Conservation (phyloP, 768 basidiomycete species). For the Auricularia sp. region DNA sequence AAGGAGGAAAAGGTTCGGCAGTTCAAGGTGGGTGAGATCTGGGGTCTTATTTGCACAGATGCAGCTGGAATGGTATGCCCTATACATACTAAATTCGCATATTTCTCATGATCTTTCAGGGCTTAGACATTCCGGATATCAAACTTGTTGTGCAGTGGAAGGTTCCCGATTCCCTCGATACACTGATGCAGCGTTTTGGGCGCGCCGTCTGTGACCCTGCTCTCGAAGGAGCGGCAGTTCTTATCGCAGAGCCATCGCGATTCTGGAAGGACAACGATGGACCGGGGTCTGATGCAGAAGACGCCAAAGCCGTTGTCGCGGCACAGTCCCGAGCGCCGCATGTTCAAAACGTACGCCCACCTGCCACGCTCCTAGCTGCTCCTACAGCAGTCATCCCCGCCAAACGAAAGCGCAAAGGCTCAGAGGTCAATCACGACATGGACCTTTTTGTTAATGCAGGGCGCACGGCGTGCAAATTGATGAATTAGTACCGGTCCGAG, state of each 20-base stretch:
- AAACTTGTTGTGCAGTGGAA: conserved; percentile 27
- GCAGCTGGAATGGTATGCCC: conserved; percentile 30
- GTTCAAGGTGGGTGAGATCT: conserved; percentile 14
- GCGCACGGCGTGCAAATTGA: too few species aligned
- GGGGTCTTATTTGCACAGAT: conserved; percentile 22
- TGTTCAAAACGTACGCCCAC: too few species aligned
- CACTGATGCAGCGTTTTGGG: conserved; percentile 28
- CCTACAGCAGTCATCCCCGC: too few species aligned
- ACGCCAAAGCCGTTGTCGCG: background rate
- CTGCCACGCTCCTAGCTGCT: too few species aligned
- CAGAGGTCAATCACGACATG: too few species aligned
- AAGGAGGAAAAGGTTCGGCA: background rate
- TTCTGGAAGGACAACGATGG: conserved; percentile 8
- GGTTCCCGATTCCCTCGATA: conserved; percentile 16
- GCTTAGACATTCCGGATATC: conserved; percentile 27
- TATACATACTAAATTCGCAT: too few species aligned
- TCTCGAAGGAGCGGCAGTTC: conserved; percentile 9
- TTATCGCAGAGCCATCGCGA: conserved; percentile 12
- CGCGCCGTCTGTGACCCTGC: conserved; percentile 14
- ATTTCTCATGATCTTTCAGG: conserved; percentile 15
- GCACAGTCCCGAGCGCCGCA: background rate
- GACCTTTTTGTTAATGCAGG: too few species aligned
- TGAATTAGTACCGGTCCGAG: too few species aligned
- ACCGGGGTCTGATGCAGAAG: background rate
- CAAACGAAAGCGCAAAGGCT: too few species aligned